Conservation (phyloP, 2,329 filamentous ascomycete species). For the Diatrype stigma region DNA sequence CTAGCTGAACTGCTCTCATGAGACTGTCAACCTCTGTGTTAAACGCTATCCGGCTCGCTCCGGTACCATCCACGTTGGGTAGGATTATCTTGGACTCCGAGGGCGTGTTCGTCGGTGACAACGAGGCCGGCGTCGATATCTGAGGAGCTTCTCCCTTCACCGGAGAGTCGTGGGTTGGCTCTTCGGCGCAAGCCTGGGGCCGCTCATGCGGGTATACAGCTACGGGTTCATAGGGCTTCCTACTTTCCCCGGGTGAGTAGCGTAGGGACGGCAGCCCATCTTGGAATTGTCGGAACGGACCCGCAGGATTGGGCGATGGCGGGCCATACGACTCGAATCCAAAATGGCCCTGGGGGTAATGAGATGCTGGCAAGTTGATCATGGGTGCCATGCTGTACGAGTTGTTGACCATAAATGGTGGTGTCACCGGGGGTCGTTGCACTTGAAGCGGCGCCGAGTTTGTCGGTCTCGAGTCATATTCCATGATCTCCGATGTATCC, state of each 20-base stretch:
- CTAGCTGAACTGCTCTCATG: conserved; percentile 85
- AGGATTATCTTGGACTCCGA: conserved; percentile 35
- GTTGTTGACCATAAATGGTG: conserved; percentile 43
- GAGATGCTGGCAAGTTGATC: conserved; percentile 36
- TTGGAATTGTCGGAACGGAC: conserved; percentile 25
- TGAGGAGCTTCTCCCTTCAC: conserved; percentile 33
- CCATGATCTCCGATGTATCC: conserved; percentile 41
- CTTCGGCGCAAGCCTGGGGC: conserved; percentile 13
- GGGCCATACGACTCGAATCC: conserved; percentile 39
- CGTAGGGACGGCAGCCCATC: conserved; percentile 23
- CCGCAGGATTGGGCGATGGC: conserved; percentile 14
- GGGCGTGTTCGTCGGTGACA: conserved; percentile 5
- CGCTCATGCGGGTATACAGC: not conserved
- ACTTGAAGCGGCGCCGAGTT: conserved; percentile 35
- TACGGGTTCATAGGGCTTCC: not conserved
- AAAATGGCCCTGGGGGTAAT: conserved; percentile 42
- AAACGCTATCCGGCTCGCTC: conserved; percentile 56
- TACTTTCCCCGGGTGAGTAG: not conserved
- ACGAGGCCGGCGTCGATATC: conserved; percentile 10
- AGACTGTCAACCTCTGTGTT: conserved; percentile 81
- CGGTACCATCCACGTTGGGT: conserved; percentile 42
- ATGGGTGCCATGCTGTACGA: conserved; percentile 42
- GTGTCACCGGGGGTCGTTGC: conserved; percentile 39
- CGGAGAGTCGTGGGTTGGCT: conserved; percentile 26
- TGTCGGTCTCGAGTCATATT: conserved; percentile 43